phyloP scores from a whole-genome alignment of 2,329 filamentous ascomycete species.

The Pseudogymnoascus pannorum region DNA sequence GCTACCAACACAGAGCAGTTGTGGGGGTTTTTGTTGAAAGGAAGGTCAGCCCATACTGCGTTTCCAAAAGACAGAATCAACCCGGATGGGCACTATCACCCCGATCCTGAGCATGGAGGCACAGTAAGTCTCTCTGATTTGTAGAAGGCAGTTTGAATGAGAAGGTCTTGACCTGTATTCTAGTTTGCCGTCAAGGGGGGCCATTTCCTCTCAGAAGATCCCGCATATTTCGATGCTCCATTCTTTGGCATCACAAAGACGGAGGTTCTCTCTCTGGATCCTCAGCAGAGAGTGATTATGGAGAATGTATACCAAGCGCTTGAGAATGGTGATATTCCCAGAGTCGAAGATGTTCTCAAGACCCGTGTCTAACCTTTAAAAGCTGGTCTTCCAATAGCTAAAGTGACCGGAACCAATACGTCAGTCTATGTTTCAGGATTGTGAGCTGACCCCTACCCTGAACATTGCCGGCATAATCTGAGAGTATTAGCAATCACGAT shows the following conservation, averaged over 20 bases:
- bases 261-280: conserved; percentile 25
- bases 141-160: no score
- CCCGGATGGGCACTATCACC: conserved; percentile 32
- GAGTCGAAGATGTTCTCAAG: no score
- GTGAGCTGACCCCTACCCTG: no score
- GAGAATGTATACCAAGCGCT: conserved; percentile 25
- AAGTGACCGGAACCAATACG: no score
- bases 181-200: conserved; percentile 8
- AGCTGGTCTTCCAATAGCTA: no score
- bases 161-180: no score
- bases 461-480: no score
- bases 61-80: conserved; percentile 33
- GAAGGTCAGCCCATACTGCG: conserved; percentile 26
- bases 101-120: conserved; percentile 30
- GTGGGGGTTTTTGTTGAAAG: conserved; percentile 29
- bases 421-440: no score
- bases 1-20: conserved; percentile 28
- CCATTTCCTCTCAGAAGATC: conserved; percentile 15
- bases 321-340: conserved; percentile 19
- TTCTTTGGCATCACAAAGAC: conserved; percentile 16
- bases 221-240: conserved; percentile 17
- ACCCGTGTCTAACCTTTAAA: no score
- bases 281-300: conserved; percentile 24
- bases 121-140: conserved; percentile 20
- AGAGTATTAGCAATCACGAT: no score